Evolutionary conservation across 2,329 filamentous ascomycete genomes (phyloP).

Genomic region (Fusarium armeniacum): DNA sequence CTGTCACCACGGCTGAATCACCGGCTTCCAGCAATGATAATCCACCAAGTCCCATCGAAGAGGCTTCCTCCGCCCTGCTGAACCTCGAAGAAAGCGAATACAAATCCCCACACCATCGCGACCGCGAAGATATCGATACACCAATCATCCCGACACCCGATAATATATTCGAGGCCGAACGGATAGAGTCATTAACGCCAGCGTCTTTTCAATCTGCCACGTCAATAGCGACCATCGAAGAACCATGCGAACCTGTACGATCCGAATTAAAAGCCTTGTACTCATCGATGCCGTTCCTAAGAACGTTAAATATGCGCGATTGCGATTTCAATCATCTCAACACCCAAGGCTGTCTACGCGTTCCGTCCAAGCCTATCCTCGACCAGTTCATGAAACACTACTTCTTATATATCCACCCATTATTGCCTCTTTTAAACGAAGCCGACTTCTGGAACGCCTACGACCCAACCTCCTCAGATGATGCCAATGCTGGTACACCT

Average conservation of each 20-base stretch:
- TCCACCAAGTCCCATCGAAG: conserved; percentile 11
- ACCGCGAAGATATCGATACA: conserved; percentile 11
- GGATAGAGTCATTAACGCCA: background rate
- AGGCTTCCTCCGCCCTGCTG: conserved; percentile 11
- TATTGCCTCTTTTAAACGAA: conserved; percentile 40
- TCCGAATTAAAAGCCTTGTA: conserved; percentile 41
- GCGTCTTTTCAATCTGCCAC: background rate
- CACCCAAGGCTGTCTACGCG: conserved; percentile 36
- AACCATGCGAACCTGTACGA: conserved; percentile 14
- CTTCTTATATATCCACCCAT: conserved; percentile 40
- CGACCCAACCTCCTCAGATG: conserved; percentile 11
- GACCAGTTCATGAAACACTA: conserved; percentile 42
- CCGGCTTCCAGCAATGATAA: conserved; percentile 17
- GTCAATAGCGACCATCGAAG: background rate
- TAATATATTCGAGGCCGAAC: background rate
- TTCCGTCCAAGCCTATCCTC: conserved; percentile 39
- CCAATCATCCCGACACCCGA: background rate
- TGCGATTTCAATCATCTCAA: conserved; percentile 32
- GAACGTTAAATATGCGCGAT: conserved; percentile 36
- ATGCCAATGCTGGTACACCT: conserved; percentile 10
- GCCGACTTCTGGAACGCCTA: conserved; percentile 39
- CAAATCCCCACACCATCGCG: background rate
- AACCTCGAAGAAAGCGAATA: conserved; percentile 19
- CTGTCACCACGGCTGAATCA: conserved; percentile 24
- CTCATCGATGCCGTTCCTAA: conserved; percentile 39